Evolutionary conservation across 1,139 yeast genomes (phyloP), one percentile per base, ranked within the genome.

Genomic region (Kodamaea fungicola): DNA sequence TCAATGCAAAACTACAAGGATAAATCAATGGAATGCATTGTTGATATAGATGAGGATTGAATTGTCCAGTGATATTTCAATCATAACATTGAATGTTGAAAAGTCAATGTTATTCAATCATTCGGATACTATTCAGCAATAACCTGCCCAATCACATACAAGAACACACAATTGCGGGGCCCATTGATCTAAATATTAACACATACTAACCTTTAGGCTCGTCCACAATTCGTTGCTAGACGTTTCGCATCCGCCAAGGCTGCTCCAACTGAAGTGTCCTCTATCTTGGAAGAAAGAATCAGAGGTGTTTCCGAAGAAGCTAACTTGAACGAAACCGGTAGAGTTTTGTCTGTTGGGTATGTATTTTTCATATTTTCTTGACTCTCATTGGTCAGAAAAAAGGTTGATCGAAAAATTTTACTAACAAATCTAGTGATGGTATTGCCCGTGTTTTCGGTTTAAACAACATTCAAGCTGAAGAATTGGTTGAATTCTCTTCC

Each of bases 401-500:
- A 28, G 27, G 34, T 22, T 19, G 8, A 25, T 22, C 24, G 29
- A 22, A 24, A 24, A 24, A 22, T 8, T 23, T 9, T 57, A 57
- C 62, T 59, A 57, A 59, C 64, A 42, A 37, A 30, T 35, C 28
- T 37, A 40, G 97, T 83, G 99, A 94, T 75, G 99, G 99, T 90
- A 92, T 92, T 68, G 99, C 98, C 70, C 95, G 98, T 83, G 96
- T 92, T 63, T 92, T 87, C 76, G 99, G 99, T 75, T 80, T 94
- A 64, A 92, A 90, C 94, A 94, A 94, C 83, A 84, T 90, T 72
- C 97, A 92, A 81, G 98, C 98, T 65, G 98, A 92, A 78, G 99
- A 94, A 78, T 83, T 94, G 72, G 97, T 94, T 62, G 98, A 94
- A 77, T 94, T 94, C 79, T 79, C 97, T 47, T 89, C 98, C 45